These are phyloP conservation scores for Teratosphaeria pseudoeucalypti DNA, from an alignment of 2,329 filamentous ascomycete genomes.

Conservation along the genomic window DNA sequence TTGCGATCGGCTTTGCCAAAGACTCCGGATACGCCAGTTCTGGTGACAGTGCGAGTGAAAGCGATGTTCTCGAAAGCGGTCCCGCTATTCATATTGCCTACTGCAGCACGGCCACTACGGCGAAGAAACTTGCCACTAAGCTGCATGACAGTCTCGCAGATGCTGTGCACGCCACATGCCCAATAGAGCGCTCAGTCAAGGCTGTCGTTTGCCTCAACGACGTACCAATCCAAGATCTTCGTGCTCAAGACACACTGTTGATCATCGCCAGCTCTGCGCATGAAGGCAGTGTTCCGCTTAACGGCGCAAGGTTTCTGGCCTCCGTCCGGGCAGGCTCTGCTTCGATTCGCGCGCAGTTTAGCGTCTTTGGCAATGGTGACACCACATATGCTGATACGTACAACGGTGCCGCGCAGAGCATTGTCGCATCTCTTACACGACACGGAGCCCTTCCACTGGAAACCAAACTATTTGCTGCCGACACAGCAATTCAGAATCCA, in stretches of 20 bases:
- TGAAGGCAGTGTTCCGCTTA: neutral
- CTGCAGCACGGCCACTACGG: neutral
- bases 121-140: neutral
- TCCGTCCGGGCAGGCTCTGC: neutral
- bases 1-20: neutral
- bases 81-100: neutral
- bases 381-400: neutral
- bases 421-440: neutral
- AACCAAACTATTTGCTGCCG: neutral
- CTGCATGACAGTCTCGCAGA: neutral
- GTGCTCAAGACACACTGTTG: neutral
- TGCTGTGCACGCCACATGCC: neutral
- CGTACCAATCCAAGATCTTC: neutral
- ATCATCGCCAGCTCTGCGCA: neutral
- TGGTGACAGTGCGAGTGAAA: neutral
- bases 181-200: neutral
- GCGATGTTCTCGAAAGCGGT: neutral
- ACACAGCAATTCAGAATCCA: neutral
- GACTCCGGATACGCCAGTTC: neutral
- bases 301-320: neutral
- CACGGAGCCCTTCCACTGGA: neutral
- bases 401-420: neutral
- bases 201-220: neutral
- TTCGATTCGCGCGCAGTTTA: neutral
- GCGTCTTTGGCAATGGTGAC: neutral